Evolutionary conservation across 2,329 filamentous ascomycete species (phyloP).

Genomic region (Orbilia quercus): DNA sequence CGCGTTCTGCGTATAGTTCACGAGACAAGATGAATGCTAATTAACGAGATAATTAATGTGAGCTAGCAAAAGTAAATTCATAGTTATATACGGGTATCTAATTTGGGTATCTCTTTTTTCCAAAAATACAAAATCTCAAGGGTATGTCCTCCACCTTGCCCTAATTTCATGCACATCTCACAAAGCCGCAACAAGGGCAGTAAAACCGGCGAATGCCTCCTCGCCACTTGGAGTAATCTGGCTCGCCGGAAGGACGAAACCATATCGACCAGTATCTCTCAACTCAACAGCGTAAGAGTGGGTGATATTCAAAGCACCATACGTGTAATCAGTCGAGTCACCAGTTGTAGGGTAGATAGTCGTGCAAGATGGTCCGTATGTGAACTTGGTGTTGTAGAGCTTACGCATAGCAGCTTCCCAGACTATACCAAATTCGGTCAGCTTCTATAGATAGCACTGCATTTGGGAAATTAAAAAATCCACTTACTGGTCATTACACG

Average conservation of each 20-base stretch:
- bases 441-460: neutral
- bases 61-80: neutral
- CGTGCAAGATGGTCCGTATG: constrained; percentile 68
- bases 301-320: constrained; percentile 64
- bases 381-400: constrained; percentile 66
- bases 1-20: too few species aligned
- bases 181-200: constrained; percentile 62
- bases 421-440: constrained; percentile 59
- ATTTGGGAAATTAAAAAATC: neutral
- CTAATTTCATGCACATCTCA: constrained; percentile 60
- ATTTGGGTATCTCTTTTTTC: constrained; percentile 37
- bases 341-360: constrained; percentile 72
- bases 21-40: too few species aligned
- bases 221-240: constrained; percentile 66
- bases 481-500: constrained; percentile 66
- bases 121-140: constrained; percentile 26
- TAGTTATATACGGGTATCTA: constrained; percentile 13
- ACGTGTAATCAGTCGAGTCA: constrained; percentile 65
- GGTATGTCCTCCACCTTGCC: constrained; percentile 24
- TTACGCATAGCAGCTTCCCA: constrained; percentile 68
- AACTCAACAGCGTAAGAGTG: constrained; percentile 67
- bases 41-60: neutral
- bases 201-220: constrained; percentile 66
- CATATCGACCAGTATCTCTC: constrained; percentile 66
- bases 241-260: constrained; percentile 67